Evolutionary conservation across 176 grass and related monocot species (phyloP).

Genomic region (Otatea glauca): DNA sequence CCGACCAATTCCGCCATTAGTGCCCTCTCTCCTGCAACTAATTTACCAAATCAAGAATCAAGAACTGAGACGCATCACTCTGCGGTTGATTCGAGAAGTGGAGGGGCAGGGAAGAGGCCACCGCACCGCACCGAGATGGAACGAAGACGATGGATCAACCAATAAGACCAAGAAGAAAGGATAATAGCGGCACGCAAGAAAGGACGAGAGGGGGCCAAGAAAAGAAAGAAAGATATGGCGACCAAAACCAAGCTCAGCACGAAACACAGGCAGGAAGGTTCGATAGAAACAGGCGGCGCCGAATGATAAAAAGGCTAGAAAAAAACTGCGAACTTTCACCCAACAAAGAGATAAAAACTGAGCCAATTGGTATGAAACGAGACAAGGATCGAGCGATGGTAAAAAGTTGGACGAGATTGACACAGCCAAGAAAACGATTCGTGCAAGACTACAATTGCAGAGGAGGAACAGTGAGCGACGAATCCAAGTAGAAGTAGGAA

Average conservation of each 20-base stretch:
- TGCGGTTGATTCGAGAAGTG: background rate
- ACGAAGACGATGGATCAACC: background rate
- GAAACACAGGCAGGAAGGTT: constrained; percentile 28
- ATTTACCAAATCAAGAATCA: constrained; percentile 39
- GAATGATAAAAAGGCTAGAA: background rate
- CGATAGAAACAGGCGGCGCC: constrained; percentile 17
- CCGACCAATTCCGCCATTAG: constrained; percentile 61
- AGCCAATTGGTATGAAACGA: background rate
- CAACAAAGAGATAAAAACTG: background rate
- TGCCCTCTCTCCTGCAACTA: constrained; percentile 14
- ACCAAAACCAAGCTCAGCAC: constrained; percentile 32
- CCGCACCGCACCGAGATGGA: constrained; percentile 2
- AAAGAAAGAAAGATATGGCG: background rate
- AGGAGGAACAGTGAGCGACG: background rate
- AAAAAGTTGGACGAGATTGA: background rate
- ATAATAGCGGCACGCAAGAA: constrained; percentile 1
- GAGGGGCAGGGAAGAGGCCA: background rate
- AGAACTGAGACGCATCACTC: constrained; percentile 10
- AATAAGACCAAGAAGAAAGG: background rate
- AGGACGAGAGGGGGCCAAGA: background rate
- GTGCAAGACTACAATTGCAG: background rate
- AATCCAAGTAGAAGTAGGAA: constrained; percentile 11
- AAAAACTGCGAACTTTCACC: background rate
- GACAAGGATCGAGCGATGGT: too few relatives aligned
- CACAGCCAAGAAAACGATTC: background rate